phyloP scores from a whole-genome alignment of 129 eudicot species.

The Artemisia tridentata region DNA sequence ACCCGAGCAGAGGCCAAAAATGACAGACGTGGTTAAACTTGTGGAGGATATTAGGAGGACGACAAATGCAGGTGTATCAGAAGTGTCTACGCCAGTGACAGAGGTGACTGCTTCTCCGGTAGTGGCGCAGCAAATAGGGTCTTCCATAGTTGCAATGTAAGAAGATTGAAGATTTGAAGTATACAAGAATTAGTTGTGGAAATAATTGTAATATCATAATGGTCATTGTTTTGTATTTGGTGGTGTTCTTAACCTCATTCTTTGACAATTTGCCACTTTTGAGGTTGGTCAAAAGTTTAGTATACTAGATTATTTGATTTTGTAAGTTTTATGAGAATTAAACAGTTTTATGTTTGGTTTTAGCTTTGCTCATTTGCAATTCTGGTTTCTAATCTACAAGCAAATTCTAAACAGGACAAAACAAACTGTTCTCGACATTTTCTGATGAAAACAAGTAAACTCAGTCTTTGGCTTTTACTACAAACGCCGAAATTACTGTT shows the following conservation, averaged over 20 bases:
- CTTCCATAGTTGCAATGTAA: constrained; percentile 40
- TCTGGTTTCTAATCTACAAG: too few relatives aligned
- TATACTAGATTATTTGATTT: background rate
- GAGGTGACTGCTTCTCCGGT: constrained; percentile 45
- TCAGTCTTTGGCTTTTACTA: too few relatives aligned
- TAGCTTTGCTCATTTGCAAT: too few relatives aligned
- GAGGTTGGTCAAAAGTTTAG: constrained; percentile 13
- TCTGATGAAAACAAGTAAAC: too few relatives aligned
- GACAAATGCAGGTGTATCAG: constrained; percentile 40
- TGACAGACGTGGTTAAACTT: constrained; percentile 64
- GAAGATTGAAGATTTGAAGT: constrained; percentile 1
- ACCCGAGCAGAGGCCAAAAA: constrained; percentile 85
- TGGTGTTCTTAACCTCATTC: constrained; percentile 7
- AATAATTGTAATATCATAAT: constrained; percentile 23
- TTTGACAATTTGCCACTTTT: constrained; percentile 9
- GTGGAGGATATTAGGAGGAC: constrained; percentile 62
- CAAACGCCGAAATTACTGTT: too few relatives aligned
- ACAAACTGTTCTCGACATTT: too few relatives aligned
- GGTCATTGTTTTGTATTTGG: constrained; percentile 2
- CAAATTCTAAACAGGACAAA: too few relatives aligned
- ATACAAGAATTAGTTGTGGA: constrained; percentile 17
- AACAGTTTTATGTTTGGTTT: too few relatives aligned
- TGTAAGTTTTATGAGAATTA: background rate
- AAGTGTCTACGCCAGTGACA: constrained; percentile 53
- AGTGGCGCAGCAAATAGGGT: constrained; percentile 51